Evolutionary conservation across 225 moss, liverwort and hornwort species (phyloP).

Genomic region (Asterella californica): DNA sequence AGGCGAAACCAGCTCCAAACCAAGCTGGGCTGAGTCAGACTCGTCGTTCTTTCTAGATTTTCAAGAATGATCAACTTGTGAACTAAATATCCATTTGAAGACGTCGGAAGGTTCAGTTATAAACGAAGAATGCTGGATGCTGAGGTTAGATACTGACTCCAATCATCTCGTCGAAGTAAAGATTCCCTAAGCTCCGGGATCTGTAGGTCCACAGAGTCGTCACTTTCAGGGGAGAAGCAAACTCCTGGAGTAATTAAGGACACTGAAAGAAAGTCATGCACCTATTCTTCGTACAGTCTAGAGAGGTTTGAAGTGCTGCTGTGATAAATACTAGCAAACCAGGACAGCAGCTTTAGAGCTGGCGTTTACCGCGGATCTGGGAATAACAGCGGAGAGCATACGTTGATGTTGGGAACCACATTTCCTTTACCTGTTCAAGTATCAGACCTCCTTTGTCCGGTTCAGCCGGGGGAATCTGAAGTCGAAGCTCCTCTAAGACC

Average conservation of each 20-base stretch:
- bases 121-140: not conserved
- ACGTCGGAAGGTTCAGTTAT: no score
- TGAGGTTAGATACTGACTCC: constrained; percentile 47
- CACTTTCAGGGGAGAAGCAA: not conserved
- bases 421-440: constrained; percentile 54
- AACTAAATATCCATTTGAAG: no score
- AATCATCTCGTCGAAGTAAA: constrained; percentile 46
- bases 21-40: not conserved
- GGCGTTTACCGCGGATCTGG: not conserved
- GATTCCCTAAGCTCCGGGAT: constrained; percentile 64
- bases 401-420: not conserved
- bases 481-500: constrained; percentile 65
- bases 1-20: not conserved
- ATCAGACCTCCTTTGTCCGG: constrained; percentile 50
- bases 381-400: not conserved
- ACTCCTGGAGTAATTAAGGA: not conserved
- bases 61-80: not conserved
- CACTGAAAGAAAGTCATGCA: not conserved
- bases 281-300: not conserved
- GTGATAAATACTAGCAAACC: not conserved
- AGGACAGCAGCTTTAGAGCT: not conserved
- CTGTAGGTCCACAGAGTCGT: constrained; percentile 25
- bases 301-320: not conserved
- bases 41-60: not conserved
- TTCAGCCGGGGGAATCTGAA: constrained; percentile 48